Evolutionary conservation across 176 grass and related monocot genomes (phyloP).

Genomic region (Triticum dicoccoides): DNA sequence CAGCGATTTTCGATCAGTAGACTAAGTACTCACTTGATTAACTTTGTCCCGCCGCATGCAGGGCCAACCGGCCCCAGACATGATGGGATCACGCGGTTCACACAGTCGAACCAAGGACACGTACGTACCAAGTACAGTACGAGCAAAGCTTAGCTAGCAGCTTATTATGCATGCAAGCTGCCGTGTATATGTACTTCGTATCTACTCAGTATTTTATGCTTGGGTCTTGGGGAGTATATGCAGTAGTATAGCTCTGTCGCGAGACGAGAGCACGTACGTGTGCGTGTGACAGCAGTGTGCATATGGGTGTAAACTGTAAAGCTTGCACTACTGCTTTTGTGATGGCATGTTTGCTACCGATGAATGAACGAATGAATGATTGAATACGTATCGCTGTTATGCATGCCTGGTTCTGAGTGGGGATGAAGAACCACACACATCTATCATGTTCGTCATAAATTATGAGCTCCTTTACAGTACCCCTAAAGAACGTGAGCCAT

Average conservation of each 20-base stretch:
- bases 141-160: neutral
- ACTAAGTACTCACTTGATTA: neutral
- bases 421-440: neutral
- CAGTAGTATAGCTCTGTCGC: neutral
- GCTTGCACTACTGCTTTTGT: neutral
- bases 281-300: neutral
- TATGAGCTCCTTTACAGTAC: neutral
- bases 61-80: conserved; percentile 23
- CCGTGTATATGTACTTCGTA: neutral
- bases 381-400: neutral
- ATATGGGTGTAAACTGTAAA: conserved; percentile 6
- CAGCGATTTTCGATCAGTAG: too few relatives aligned
- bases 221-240: neutral
- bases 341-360: neutral
- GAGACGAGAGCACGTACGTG: neutral
- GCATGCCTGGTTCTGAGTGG: neutral
- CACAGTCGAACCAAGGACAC: neutral
- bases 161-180: neutral
- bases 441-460: neutral
- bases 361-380: neutral
- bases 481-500: too few relatives aligned
- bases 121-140: neutral
- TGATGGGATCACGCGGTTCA: neutral
- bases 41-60: neutral
- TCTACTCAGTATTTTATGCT: neutral